Evolutionary conservation across 495 filamentous ascomycete species (phyloP), one percentile per base, ranked within the genome.

Genomic region (Podospora conica): DNA sequence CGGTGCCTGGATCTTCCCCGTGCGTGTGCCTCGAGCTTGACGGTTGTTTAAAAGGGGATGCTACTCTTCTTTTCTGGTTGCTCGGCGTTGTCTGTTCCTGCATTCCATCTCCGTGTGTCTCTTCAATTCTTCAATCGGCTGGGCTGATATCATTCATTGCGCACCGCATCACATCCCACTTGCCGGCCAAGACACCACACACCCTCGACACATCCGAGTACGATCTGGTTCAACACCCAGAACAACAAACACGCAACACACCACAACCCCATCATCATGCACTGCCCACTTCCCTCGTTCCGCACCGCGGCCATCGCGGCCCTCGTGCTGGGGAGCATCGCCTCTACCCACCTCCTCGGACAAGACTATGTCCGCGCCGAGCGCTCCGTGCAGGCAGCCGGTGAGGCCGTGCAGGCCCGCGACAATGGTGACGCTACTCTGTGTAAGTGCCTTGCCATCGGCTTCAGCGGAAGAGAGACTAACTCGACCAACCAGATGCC

Each of bases 261-360:
- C 15, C 18, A 48, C 18, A 48, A 56, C 55, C 15, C 21, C 21
- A 3, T 56, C 58, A 61, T 12, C 33, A 61, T 61, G 60, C 33
- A 61, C 12, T 61, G 22, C 21, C 22, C 55, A 4, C 55, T 61
- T 21, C 22, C 57, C 27, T 61, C 60, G 2, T 21, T 61, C 21
- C 60, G 29, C 29, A 48, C 33, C 21, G 60, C 23, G 28, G 60
- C 40, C 18, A 25, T 61, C 60, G 60, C 60, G 31, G 60, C 60
- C 29, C 60, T 61, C 3, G 23, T 61, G 20, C 12, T 61, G 20
- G 60, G 60, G 1, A 61, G 23, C 33, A 20, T 61, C 10, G 60
- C 60, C 10, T 61, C 60, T 8, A 31, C 60, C 60, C 60, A 61
- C 18, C 20, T 61, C 33, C 60, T 61, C 33, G 33, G 60, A 11